Evolutionary conservation across 2,329 filamentous ascomycete genomes (phyloP).

Genomic region (Teratosphaeria gauchensis): DNA sequence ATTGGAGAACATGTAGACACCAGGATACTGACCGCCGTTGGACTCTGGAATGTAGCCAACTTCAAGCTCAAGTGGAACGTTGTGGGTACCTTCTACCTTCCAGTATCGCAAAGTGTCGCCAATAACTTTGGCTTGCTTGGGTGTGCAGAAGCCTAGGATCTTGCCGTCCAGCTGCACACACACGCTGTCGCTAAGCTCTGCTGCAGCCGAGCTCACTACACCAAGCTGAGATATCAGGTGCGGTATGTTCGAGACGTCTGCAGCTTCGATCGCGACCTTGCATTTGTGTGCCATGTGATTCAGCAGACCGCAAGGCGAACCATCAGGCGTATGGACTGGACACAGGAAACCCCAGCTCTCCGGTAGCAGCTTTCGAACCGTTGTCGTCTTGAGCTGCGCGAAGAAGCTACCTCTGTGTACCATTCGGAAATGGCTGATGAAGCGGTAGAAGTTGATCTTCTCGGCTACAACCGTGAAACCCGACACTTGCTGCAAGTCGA

Average conservation of each 20-base stretch:
- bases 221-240: conserved; percentile 69
- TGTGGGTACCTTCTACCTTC: conserved; percentile 83
- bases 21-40: conserved; percentile 87
- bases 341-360: conserved; percentile 98
- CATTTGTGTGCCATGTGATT: conserved; percentile 96
- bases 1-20: conserved; percentile 85
- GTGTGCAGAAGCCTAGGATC: conserved; percentile 82
- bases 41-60: conserved; percentile 86
- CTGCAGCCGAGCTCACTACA: conserved; percentile 63
- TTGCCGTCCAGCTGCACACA: conserved; percentile 83
- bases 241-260: conserved; percentile 68
- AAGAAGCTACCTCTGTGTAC: conserved; percentile 99
- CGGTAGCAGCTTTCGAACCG: conserved; percentile 86
- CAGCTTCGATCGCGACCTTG: conserved; percentile 65
- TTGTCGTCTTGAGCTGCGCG: conserved; percentile 92
- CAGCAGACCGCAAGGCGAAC: conserved; percentile 82
- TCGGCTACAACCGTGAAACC: conserved; percentile 96
- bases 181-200: conserved; percentile 72
- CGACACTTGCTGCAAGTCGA: conserved; percentile 89
- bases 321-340: conserved; percentile 94
- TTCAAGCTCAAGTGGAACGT: conserved; percentile 74
- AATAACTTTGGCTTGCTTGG: conserved; percentile 70
- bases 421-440: conserved; percentile 98
- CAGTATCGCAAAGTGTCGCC: conserved; percentile 83
- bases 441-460: conserved; percentile 97